A percentile compares a stretch with the other conserved stretches of the same genome.
phyloP scores from a whole-genome alignment of 2,329 filamentous ascomycete species.

The Arthroderma sp. region DNA sequence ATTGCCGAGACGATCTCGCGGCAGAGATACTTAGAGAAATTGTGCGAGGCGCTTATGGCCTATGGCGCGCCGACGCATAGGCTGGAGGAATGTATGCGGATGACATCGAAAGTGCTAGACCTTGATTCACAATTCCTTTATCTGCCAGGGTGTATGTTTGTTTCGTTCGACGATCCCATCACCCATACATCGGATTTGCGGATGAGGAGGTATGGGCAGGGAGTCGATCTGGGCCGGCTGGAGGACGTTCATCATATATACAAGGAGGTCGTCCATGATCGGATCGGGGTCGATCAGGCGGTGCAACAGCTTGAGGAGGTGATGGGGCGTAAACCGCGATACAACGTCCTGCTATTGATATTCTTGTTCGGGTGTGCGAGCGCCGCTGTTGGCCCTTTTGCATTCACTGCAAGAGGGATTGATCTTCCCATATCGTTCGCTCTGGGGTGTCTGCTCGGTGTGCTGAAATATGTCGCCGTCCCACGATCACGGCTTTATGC shows the following conservation, averaged over 20 bases:
- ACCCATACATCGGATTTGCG: constrained; percentile 36
- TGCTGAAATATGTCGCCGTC: constrained; percentile 60
- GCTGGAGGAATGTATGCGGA: constrained; percentile 77
- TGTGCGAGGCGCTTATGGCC: constrained; percentile 76
- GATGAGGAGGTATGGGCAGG: constrained; percentile 29
- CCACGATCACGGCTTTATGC: constrained; percentile 56
- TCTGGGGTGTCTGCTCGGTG: constrained; percentile 59
- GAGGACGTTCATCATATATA: constrained; percentile 35
- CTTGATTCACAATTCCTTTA: constrained; percentile 86
- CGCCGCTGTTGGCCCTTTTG: constrained; percentile 63
- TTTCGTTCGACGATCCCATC: constrained; percentile 57
- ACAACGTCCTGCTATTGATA: constrained; percentile 41
- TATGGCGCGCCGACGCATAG: constrained; percentile 86
- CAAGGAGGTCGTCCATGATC: constrained; percentile 36
- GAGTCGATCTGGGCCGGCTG: constrained; percentile 31
- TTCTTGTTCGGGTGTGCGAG: constrained; percentile 63
- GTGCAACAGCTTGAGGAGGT: constrained; percentile 38
- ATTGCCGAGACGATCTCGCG: constrained; percentile 59
- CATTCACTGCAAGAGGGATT: constrained; percentile 61
- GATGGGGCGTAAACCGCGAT: constrained; percentile 44
- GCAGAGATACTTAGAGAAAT: constrained; percentile 69
- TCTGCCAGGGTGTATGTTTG: constrained; percentile 84
- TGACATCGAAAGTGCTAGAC: constrained; percentile 77
- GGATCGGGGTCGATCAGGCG: constrained; percentile 33
- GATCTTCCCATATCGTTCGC: constrained; percentile 67